These are phyloP conservation scores for Clathrus columnatus DNA, from an alignment of 768 basidiomycete genomes.

Conservation along the genomic window DNA sequence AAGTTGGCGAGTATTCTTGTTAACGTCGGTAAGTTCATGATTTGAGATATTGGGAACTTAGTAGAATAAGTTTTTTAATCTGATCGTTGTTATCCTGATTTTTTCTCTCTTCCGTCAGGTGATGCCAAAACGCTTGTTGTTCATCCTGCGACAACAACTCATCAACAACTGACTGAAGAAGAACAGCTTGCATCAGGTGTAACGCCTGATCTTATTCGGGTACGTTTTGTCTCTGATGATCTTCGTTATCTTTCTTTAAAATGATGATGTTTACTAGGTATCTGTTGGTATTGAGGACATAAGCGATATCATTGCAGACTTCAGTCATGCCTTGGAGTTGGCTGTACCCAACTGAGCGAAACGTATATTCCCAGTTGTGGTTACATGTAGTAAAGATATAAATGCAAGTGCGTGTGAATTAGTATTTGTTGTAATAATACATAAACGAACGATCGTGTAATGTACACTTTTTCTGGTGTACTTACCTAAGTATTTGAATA, in stretches of 20 bases:
- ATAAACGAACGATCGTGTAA: too few species aligned
- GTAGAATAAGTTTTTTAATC: too few species aligned
- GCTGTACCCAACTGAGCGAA: conserved; percentile 12
- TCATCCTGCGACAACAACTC: conserved; percentile 71
- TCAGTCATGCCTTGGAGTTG: conserved; percentile 28
- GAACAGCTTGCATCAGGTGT: conserved; percentile 64
- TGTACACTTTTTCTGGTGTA: too few species aligned
- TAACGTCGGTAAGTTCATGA: conserved; percentile 22
- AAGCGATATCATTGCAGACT: conserved; percentile 36
- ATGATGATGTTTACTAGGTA: conserved; percentile 20
- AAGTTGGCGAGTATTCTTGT: conserved; percentile 64
- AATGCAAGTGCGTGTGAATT: too few species aligned
- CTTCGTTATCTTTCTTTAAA: neutral
- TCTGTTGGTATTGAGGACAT: conserved; percentile 36
- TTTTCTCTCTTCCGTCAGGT: conserved; percentile 15
- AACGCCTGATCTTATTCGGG: conserved; percentile 66
- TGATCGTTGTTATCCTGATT: too few species aligned
- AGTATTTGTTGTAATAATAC: too few species aligned
- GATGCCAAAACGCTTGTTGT: conserved; percentile 69
- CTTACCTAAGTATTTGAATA: too few species aligned
- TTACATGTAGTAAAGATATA: too few species aligned
- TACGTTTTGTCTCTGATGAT: conserved; percentile 22
- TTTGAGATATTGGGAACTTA: conserved; percentile 6
- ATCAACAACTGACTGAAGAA: conserved; percentile 52
- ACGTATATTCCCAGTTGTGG: too few species aligned